phyloP scores from a whole-genome alignment of 495 filamentous ascomycete species.

The Talaromyces trachyspermus region DNA sequence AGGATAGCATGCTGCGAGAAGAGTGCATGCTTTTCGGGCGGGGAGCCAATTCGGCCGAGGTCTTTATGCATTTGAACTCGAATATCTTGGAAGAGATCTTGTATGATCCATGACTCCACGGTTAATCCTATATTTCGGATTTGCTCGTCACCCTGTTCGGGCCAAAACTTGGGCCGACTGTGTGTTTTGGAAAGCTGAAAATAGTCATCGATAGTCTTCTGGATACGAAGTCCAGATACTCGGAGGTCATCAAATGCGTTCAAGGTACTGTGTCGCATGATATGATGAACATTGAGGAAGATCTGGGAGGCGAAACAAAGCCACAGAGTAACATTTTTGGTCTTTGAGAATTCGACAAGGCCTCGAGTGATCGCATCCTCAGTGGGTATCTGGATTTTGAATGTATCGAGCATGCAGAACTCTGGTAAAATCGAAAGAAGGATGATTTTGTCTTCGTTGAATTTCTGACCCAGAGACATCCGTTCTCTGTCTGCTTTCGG shows the following conservation, averaged over 20 bases:
- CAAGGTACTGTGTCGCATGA: constrained; percentile 18
- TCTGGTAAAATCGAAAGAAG: constrained; percentile 23
- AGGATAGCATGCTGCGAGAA: constrained; percentile 23
- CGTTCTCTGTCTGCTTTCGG: constrained; percentile 20
- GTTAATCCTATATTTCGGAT: constrained; percentile 14
- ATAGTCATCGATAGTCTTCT: constrained; percentile 21
- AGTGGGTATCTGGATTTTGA: constrained; percentile 16
- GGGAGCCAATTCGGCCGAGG: constrained; percentile 1
- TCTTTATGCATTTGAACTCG: too few species aligned
- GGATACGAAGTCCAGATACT: constrained; percentile 22
- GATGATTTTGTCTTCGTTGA: constrained; percentile 26
- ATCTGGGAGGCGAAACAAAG: constrained; percentile 26
- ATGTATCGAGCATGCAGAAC: constrained; percentile 22
- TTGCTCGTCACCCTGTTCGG: constrained; percentile 21
- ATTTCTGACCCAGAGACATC: constrained; percentile 23
- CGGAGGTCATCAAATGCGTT: constrained; percentile 23
- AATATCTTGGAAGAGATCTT: constrained; percentile 18
- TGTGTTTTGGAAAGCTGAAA: constrained; percentile 18
- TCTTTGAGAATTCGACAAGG: constrained; percentile 18
- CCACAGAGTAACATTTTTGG: constrained; percentile 21
- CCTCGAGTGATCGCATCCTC: constrained; percentile 24
- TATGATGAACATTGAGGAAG: constrained; percentile 27
- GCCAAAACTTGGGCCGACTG: constrained; percentile 20
- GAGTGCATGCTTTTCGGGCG: constrained; percentile 22
- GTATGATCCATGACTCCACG: constrained; percentile 19